These are phyloP conservation scores for Trichophyton mentagrophytes DNA, from an alignment of 2,329 filamentous ascomycete species.

Conservation along the genomic window DNA sequence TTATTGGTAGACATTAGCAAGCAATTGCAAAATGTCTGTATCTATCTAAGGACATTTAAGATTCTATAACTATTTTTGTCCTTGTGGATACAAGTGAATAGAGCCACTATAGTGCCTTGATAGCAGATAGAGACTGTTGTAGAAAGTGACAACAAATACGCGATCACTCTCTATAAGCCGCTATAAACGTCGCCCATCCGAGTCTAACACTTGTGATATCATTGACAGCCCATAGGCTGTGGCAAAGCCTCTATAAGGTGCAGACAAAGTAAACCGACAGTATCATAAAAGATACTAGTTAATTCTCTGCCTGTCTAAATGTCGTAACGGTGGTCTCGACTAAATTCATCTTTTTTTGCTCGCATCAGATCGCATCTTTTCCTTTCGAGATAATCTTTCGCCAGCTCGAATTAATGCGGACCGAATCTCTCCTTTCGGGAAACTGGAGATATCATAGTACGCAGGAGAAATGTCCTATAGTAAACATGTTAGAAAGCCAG, in stretches of 20 bases:
- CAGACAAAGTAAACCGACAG: not conserved
- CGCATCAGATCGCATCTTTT: slow-evolving; percentile 34
- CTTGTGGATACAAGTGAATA: not conserved
- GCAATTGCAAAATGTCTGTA: not conserved
- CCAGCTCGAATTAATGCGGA: slow-evolving; percentile 44
- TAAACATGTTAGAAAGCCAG: slow-evolving; percentile 21
- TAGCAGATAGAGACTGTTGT: not conserved
- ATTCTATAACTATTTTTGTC: not conserved
- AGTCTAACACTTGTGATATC: no score
- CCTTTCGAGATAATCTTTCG: slow-evolving; percentile 44
- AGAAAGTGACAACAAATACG: not conserved
- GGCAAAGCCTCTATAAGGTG: no score
- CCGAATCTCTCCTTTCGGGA: slow-evolving; percentile 77
- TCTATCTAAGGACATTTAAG: not conserved
- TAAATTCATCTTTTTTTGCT: slow-evolving; percentile 21
- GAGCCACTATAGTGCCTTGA: not conserved
- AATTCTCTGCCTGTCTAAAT: not conserved
- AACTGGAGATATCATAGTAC: slow-evolving; percentile 78
- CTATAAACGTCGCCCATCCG: no score
- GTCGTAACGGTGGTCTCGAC: not conserved
- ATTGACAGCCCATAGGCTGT: no score
- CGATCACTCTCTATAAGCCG: no score
- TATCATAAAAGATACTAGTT: not conserved
- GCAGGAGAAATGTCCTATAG: slow-evolving; percentile 74
- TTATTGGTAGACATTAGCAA: not conserved